A percentile compares a stretch with the other conserved stretches of the same genome.
Conservation (phyloP, 2,329 filamentous ascomycete species). For the Pseudocercospora eumusae region DNA sequence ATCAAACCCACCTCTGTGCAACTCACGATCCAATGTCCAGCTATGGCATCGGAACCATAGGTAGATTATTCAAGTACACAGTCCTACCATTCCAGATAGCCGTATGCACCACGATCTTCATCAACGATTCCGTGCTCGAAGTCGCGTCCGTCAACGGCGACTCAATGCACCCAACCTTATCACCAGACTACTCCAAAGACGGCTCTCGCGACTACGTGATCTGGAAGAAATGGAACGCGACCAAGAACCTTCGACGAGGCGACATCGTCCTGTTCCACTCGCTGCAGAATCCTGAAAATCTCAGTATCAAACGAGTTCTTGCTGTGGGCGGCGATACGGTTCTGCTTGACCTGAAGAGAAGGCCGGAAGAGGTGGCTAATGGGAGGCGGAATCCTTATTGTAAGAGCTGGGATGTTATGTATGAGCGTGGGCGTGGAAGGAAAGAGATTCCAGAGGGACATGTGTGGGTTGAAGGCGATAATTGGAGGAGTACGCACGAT, state of each 20-base stretch:
- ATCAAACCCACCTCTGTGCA: neutral
- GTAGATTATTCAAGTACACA: conserved; percentile 13
- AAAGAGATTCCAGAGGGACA: conserved; percentile 76
- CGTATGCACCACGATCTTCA: conserved; percentile 28
- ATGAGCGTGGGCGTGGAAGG: conserved; percentile 30
- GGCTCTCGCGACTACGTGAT: conserved; percentile 44
- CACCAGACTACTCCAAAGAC: conserved; percentile 44
- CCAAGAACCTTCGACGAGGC: conserved; percentile 42
- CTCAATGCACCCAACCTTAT: conserved; percentile 52
- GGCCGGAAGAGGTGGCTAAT: conserved; percentile 39
- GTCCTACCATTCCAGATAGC: conserved; percentile 18
- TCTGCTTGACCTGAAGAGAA: conserved; percentile 53
- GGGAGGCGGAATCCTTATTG: conserved; percentile 38
- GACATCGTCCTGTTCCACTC: conserved; percentile 50
- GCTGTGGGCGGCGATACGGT: conserved; percentile 79
- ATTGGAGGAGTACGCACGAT: conserved; percentile 70
- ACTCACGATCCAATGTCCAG: neutral
- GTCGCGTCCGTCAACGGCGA: conserved; percentile 43
- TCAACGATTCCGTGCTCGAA: conserved; percentile 47
- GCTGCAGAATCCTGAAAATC: conserved; percentile 67
- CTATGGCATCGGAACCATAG: neutral
- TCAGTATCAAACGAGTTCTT: conserved; percentile 79
- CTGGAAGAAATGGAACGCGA: conserved; percentile 38
- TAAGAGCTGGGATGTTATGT: conserved; percentile 34
- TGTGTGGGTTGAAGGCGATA: conserved; percentile 95